phyloP scores from a whole-genome alignment of 768 basidiomycete species.

The Ramaria rubella region DNA sequence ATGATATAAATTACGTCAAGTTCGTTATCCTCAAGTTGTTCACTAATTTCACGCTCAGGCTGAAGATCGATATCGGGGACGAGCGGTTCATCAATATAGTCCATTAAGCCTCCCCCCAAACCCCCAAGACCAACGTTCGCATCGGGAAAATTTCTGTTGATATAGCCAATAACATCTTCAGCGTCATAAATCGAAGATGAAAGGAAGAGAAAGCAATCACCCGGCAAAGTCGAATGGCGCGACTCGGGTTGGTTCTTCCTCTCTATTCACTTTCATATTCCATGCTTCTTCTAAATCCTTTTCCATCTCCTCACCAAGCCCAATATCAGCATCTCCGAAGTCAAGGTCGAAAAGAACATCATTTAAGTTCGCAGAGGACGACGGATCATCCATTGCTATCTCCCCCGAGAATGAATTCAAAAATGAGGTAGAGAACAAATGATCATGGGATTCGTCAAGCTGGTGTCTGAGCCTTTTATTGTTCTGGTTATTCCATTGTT shows the following conservation, averaged over 20 bases:
- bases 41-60: neutral
- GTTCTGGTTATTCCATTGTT: neutral
- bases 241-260: slow-evolving; percentile 9
- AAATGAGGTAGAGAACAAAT: slow-evolving; percentile 59
- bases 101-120: neutral
- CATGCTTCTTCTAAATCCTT: slow-evolving; percentile 70
- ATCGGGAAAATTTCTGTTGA: neutral
- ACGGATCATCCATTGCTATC: slow-evolving; percentile 28
- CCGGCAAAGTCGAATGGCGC: neutral
- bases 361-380: slow-evolving; percentile 43
- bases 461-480: slow-evolving; percentile 42
- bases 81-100: neutral
- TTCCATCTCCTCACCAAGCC: slow-evolving; percentile 65
- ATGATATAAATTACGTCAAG: neutral
- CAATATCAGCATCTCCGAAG: slow-evolving; percentile 37
- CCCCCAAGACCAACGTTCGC: neutral
- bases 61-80: neutral
- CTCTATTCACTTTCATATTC: slow-evolving; percentile 28
- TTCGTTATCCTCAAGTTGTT: neutral
- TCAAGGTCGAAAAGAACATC: slow-evolving; percentile 47
- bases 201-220: neutral
- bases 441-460: slow-evolving; percentile 64
- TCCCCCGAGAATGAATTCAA: slow-evolving; percentile 29
- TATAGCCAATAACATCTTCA: neutral
- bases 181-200: neutral